Evolutionary conservation across 1,284 basidiomycete species (phyloP), one percentile per base, ranked within the genome.

Genomic region (Spongiforma sp.): DNA sequence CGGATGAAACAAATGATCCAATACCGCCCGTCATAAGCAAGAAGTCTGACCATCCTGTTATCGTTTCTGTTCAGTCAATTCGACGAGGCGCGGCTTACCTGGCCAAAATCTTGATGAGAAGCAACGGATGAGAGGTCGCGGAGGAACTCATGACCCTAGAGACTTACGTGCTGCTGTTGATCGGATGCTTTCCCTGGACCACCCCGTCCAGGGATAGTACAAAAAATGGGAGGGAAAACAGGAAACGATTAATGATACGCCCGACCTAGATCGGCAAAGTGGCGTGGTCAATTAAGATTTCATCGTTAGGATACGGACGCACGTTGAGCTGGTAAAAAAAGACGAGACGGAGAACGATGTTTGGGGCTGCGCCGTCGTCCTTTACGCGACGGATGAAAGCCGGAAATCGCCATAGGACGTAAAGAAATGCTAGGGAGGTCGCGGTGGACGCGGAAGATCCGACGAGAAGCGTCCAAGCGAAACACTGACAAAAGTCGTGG

Each of bases 261-360:
- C 84, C 82, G 63, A 84, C 79, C 89, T 91, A 67, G 30, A 61
- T 64, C 56, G 41, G 9, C 30, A 39, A 33, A 33, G 48, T 60
- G 41, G 54, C 55, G 30, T 56, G 34, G 68, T 65, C 17, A 62
- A 58, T 34, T 30, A 24, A 41, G 8, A 43, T 12, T 54, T 36
- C 15, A 34, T 57, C 14, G 39, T 24, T 2, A 37, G 9, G 39
- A 57, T 28, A 46, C 58, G 37, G 7, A 76, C 90, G 66, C 62
- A 92, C 91, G 69, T 93, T 93, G n/a, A 93, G 78, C 62, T 89
- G 84, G 73, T 89, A 91, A 72, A 91, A 93, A 4, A 85, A 90
- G 26, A 86, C 79, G 1, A 93, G 81, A 58, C 91, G 81, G 21
- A 90, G 82, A 57, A 93, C 88, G 8, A 93, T 88, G 55, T 84